A percentile compares a stretch with the other conserved stretches of the same genome.
These are phyloP conservation scores for Lecanicillium sp. DNA, from an alignment of 2,329 filamentous ascomycete species.

Conservation along the genomic window DNA sequence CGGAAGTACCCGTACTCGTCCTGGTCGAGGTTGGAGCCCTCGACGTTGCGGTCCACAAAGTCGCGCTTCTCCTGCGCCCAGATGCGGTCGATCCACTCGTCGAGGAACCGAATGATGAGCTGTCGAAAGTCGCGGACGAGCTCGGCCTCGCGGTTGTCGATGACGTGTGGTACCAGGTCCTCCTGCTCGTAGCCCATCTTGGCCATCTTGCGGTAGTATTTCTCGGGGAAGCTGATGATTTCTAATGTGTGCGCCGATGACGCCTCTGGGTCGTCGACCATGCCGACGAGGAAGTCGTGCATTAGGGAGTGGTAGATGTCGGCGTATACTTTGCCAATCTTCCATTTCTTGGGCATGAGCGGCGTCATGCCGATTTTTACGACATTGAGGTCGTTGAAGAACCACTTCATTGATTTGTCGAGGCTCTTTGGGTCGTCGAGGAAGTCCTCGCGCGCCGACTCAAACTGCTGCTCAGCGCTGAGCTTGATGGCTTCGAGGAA, in stretches of 20 bases:
- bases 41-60: conserved; percentile 66
- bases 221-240: conserved; percentile 91
- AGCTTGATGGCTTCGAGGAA: conserved; percentile 76
- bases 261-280: conserved; percentile 79
- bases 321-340: conserved; percentile 83
- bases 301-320: conserved; percentile 89
- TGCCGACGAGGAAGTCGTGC: conserved; percentile 83
- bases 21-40: conserved; percentile 70
- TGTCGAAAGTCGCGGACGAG: conserved; percentile 89
- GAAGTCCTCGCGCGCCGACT: conserved; percentile 66
- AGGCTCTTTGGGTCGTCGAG: conserved; percentile 75
- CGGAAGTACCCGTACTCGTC: conserved; percentile 88
- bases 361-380: conserved; percentile 88
- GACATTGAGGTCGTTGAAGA: conserved; percentile 93
- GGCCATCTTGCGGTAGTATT: conserved; percentile 93
- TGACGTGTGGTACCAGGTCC: conserved; percentile 76
- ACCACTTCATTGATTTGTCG: conserved; percentile 90
- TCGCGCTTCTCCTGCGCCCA: conserved; percentile 74
- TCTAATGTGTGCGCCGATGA: conserved; percentile 82
- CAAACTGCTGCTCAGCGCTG: conserved; percentile 68
- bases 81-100: conserved; percentile 97
- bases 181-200: conserved; percentile 76
- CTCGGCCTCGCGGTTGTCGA: conserved; percentile 85
- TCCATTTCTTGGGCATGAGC: conserved; percentile 95
- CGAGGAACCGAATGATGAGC: conserved; percentile 90